Evolutionary conservation across 768 basidiomycete genomes (phyloP).

Genomic region (Suillus subalutaceus): DNA sequence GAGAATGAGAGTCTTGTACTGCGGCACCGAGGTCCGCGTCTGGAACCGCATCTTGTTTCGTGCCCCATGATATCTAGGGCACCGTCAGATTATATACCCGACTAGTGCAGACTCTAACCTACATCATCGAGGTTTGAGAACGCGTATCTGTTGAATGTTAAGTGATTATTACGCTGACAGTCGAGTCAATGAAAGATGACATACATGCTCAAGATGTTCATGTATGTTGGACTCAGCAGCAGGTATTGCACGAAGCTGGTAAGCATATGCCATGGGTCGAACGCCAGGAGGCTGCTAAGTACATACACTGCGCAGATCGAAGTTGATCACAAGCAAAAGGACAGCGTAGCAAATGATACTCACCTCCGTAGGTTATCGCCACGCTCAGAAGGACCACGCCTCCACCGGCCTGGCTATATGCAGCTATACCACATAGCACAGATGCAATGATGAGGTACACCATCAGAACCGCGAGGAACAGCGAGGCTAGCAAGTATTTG

Average conservation of each 20-base stretch:
- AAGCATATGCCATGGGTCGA: constrained; percentile 96
- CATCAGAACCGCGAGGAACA: constrained; percentile 77
- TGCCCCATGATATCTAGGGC: constrained; percentile 86
- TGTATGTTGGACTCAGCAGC: constrained; percentile 80
- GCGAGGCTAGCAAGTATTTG: constrained; percentile 83
- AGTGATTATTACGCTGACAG: constrained; percentile 24
- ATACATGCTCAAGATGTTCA: constrained; percentile 78
- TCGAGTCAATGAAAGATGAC: constrained; percentile 25
- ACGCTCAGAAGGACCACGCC: constrained; percentile 85
- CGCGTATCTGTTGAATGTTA: constrained; percentile 61
- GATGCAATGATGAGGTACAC: constrained; percentile 84
- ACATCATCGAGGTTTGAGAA: constrained; percentile 88
- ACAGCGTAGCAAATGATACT: constrained; percentile 21
- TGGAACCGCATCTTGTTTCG: constrained; percentile 81
- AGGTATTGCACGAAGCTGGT: constrained; percentile 91
- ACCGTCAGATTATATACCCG: constrained; percentile 5
- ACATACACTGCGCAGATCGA: constrained; percentile 60
- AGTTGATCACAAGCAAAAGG: constrained; percentile 7
- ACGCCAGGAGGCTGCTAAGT: constrained; percentile 74
- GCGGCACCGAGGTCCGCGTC: constrained; percentile 85
- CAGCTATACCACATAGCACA: constrained; percentile 76
- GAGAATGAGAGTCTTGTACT: constrained; percentile 74
- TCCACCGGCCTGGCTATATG: constrained; percentile 64
- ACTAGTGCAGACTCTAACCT: constrained; percentile 15
- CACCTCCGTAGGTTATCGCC: constrained; percentile 81